These are phyloP conservation scores for Haplosporangium sp. DNA, from an alignment of 371 early-diverging fungal genomes.

Conservation along the genomic window DNA sequence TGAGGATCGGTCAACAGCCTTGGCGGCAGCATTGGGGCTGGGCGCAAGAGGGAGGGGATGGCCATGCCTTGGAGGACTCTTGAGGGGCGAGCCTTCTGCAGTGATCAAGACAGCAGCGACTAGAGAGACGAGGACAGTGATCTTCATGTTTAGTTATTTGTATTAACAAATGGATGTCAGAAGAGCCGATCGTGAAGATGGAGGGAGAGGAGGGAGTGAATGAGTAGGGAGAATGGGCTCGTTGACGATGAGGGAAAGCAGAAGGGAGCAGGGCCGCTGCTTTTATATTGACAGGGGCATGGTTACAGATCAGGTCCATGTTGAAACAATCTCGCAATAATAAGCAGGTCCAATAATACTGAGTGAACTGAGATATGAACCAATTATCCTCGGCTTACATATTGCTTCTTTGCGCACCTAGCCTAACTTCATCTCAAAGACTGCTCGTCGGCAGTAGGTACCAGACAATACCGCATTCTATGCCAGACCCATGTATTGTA, in stretches of 20 bases:
- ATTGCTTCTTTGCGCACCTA: no score
- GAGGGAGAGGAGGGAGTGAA: not conserved
- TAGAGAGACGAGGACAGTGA: slow-evolving; percentile 32
- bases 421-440: no score
- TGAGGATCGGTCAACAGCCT: slow-evolving; percentile 24
- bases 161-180: not conserved
- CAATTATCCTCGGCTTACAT: no score
- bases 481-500: no score
- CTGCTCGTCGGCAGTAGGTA: no score
- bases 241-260: slow-evolving; percentile 3
- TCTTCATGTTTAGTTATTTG: slow-evolving; percentile 19
- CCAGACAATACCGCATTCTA: no score
- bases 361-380: no score
- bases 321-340: no score
- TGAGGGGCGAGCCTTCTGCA: slow-evolving; percentile 28
- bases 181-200: not conserved
- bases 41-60: no score
- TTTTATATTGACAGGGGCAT: slow-evolving; percentile 9
- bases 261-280: not conserved
- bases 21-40: slow-evolving; percentile 6
- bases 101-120: slow-evolving; percentile 39
- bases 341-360: no score
- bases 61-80: not conserved
- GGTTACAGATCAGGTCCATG: no score
- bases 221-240: not conserved